Evolutionary conservation across 768 basidiomycete genomes (phyloP).

Genomic region (Suillus plorans): DNA sequence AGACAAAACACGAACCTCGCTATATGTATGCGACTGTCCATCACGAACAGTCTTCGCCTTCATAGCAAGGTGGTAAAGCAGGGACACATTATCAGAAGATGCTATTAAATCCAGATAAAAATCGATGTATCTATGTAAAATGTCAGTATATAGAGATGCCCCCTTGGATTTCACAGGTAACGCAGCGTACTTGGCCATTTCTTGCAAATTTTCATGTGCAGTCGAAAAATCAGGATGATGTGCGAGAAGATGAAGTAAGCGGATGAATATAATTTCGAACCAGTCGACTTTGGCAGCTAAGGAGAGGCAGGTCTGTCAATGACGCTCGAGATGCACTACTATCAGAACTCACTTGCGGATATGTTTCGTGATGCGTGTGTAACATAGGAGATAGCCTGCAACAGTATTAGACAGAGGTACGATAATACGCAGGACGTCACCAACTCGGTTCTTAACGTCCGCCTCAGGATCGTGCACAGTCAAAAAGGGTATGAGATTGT

Average conservation of each 20-base stretch:
- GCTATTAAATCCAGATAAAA: constrained; percentile 82
- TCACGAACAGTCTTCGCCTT: constrained; percentile 90
- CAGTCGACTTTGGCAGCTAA: constrained; percentile 58
- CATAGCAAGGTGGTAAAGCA: constrained; percentile 79
- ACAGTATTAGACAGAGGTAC: constrained; percentile 8
- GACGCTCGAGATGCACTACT: not conserved
- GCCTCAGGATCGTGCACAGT: constrained; percentile 88
- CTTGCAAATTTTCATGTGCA: constrained; percentile 64
- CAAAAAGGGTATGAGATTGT: constrained; percentile 85
- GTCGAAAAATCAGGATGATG: constrained; percentile 92
- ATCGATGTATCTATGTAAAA: constrained; percentile 71
- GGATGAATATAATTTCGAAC: constrained; percentile 81
- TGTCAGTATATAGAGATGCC: not conserved
- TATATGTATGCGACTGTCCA: constrained; percentile 60
- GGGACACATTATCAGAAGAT: constrained; percentile 76
- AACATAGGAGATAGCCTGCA: constrained; percentile 61
- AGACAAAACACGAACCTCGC: constrained; percentile 55
- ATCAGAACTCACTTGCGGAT: constrained; percentile 37
- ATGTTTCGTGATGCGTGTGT: constrained; percentile 45
- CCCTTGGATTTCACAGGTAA: not conserved
- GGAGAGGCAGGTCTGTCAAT: not conserved
- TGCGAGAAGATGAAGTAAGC: constrained; percentile 83
- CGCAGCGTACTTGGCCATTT: constrained; percentile 73
- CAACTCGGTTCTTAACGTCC: constrained; percentile 70
- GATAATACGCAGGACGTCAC: constrained; percentile 15